These are phyloP conservation scores for Fraxinus sp. DNA, from an alignment of 305 asterid species.

Conservation along the genomic window DNA sequence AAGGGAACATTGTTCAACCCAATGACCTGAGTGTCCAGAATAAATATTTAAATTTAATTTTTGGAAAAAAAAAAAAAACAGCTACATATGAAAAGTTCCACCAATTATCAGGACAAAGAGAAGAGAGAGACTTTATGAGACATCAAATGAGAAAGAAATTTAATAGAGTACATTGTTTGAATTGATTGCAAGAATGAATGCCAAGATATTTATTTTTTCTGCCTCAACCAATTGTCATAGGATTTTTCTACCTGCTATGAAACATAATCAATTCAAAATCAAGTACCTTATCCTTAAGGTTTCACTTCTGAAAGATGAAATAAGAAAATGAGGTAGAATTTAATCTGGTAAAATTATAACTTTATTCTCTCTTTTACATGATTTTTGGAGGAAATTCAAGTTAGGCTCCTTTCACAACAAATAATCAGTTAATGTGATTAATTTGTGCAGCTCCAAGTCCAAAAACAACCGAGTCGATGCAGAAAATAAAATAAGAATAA, in stretches of 20 bases:
- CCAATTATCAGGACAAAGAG: background rate
- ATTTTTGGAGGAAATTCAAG: background rate
- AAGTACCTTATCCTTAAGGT: background rate
- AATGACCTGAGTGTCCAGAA: conserved; percentile 56
- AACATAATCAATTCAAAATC: background rate
- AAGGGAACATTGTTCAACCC: conserved; percentile 90
- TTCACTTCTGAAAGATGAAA: background rate
- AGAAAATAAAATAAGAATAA: background rate
- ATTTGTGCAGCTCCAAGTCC: background rate
- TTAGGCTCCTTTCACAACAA: background rate
- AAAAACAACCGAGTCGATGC: background rate
- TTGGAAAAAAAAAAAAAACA: background rate
- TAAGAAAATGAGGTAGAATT: background rate
- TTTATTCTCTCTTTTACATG: background rate
- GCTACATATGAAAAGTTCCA: background rate
- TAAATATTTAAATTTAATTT: conserved; percentile 14
- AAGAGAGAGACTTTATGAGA: background rate
- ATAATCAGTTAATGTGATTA: background rate
- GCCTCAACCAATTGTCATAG: background rate
- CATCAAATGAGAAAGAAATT: background rate
- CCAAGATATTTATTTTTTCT: background rate
- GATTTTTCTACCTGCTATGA: background rate
- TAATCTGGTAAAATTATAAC: background rate
- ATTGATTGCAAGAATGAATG: background rate
- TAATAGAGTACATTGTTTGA: background rate